Conservation (phyloP, 495 filamentous ascomycete species). For the Aspergillus kassunensis region DNA sequence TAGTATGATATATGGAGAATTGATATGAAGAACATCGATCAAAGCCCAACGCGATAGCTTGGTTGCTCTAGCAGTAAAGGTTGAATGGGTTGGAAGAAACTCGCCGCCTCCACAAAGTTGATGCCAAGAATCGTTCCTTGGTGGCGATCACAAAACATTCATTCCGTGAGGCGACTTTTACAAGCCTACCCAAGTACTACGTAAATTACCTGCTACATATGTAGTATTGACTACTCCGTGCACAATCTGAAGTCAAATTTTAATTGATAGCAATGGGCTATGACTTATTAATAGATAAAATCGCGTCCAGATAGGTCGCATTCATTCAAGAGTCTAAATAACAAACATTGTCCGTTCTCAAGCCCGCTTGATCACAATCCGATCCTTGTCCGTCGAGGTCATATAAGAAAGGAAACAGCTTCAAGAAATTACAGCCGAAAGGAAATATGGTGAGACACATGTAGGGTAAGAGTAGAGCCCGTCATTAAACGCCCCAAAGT, state of each 20-base stretch:
- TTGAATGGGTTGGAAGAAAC: background rate
- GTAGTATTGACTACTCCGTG: too few species aligned
- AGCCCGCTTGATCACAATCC: slow-evolving; percentile 27
- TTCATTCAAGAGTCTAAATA: slow-evolving; percentile 21
- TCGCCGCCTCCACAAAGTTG: background rate
- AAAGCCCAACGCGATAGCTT: background rate
- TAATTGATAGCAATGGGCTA: too few species aligned
- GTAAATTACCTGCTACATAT: too few species aligned
- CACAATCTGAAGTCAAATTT: too few species aligned
- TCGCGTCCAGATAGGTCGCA: slow-evolving; percentile 14
- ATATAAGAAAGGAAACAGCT: slow-evolving; percentile 14
- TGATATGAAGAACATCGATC: background rate
- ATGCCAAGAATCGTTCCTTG: background rate
- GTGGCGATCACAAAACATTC: background rate
- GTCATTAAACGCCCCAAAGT: slow-evolving; percentile 18
- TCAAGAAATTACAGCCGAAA: slow-evolving; percentile 18
- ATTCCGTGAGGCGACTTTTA: too few species aligned
- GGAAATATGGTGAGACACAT: slow-evolving; percentile 11
- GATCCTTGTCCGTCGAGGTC: slow-evolving; percentile 15
- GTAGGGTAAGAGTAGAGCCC: slow-evolving; percentile 10
- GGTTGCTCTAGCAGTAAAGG: background rate
- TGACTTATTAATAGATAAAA: too few species aligned
- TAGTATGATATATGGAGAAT: background rate
- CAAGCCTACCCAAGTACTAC: too few species aligned
- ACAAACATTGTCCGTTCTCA: slow-evolving; percentile 25